phyloP scores from a whole-genome alignment of 2,329 filamentous ascomycete species.

The Fusarium longipes region DNA sequence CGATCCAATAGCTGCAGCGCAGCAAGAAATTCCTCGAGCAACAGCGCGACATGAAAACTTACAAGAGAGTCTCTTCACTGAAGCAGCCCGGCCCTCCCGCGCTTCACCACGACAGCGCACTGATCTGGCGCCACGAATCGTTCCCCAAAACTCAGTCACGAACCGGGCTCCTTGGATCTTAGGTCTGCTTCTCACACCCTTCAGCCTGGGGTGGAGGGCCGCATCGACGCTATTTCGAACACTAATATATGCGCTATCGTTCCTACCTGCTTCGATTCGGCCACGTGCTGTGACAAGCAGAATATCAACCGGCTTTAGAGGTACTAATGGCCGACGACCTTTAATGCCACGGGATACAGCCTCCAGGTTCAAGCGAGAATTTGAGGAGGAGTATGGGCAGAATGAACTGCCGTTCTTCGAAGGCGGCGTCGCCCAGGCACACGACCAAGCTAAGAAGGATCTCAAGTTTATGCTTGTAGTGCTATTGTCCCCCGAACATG shows the following conservation, averaged over 20 bases:
- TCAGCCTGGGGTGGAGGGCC: constrained; percentile 80
- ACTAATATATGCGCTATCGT: constrained; percentile 81
- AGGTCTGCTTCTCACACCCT: constrained; percentile 81
- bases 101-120: constrained; percentile 50
- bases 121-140: constrained; percentile 84
- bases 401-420: constrained; percentile 82
- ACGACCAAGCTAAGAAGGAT: constrained; percentile 90
- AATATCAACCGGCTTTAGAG: constrained; percentile 63
- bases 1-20: constrained; percentile 81
- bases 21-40: constrained; percentile 70
- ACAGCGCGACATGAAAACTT: constrained; percentile 79
- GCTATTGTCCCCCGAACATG: constrained; percentile 91
- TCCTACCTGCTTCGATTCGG: constrained; percentile 75
- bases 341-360: constrained; percentile 89
- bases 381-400: constrained; percentile 90
- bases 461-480: constrained; percentile 92
- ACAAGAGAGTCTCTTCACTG: constrained; percentile 65
- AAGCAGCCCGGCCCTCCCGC: constrained; percentile 38
- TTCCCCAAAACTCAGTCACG: constrained; percentile 77
- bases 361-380: constrained; percentile 88
- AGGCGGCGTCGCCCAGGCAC: constrained; percentile 89
- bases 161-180: constrained; percentile 81
- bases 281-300: constrained; percentile 66
- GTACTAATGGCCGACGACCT: constrained; percentile 76
- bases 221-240: constrained; percentile 76